These are phyloP conservation scores for Fraxinus sp. DNA, from an alignment of 305 asterid genomes.

Conservation along the genomic window DNA sequence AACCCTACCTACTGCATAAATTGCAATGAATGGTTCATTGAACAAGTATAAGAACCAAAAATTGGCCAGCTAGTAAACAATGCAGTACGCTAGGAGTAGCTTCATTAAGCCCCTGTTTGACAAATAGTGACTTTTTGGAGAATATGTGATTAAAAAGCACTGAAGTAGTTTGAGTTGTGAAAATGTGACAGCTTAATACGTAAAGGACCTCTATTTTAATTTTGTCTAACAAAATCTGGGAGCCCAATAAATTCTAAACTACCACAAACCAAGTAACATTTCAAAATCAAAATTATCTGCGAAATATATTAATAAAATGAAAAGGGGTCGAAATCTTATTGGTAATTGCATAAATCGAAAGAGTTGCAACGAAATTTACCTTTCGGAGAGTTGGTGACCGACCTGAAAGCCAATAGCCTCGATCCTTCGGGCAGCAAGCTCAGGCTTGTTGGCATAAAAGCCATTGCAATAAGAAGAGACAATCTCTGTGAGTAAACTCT, in stretches of 20 bases:
- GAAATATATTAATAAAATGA: background rate
- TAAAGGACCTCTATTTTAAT: background rate
- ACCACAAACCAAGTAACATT: background rate
- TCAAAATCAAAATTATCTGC: background rate
- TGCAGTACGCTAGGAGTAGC: background rate
- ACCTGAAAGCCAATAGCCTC: conserved; percentile 77
- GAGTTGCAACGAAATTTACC: conserved; percentile 29
- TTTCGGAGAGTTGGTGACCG: conserved; percentile 66
- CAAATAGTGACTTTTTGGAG: background rate
- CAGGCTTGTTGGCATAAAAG: conserved; percentile 64
- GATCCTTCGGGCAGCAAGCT: conserved; percentile 73
- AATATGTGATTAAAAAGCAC: background rate
- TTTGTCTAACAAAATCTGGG: background rate
- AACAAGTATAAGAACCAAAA: background rate
- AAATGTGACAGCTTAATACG: background rate
- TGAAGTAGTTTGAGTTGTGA: background rate
- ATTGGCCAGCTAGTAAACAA: background rate
- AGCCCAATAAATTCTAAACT: background rate
- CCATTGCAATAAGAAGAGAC: conserved; percentile 53
- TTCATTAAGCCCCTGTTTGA: background rate
- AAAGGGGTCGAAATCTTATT: background rate
- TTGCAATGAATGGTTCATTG: background rate
- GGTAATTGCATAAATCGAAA: background rate
- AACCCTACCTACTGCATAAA: background rate
- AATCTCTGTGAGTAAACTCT: conserved; percentile 60